Percentiles rank a stretch among this genome's conserved stretches.
Evolutionary conservation across 352 stramenopile species (phyloP).

Genomic region (Blastocystis sp.): DNA sequence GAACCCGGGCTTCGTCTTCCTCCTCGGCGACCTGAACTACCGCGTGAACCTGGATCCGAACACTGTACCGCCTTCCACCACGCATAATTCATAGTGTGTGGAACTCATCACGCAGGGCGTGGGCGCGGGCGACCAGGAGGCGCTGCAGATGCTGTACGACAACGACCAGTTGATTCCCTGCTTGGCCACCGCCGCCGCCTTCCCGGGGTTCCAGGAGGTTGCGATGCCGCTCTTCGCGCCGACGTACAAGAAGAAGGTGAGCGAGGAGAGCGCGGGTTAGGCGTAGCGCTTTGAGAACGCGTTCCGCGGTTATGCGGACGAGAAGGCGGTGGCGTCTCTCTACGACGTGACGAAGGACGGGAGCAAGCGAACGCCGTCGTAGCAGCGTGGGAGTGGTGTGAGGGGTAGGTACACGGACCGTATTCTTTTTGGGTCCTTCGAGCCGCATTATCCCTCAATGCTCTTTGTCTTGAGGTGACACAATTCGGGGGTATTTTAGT

Average conservation of each 20-base stretch:
- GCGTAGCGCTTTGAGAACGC: not conserved
- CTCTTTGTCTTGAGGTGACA: constrained; percentile 48
- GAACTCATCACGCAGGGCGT: constrained; percentile 46
- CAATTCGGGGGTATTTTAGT: not conserved
- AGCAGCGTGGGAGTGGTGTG: not conserved
- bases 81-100: constrained; percentile 6
- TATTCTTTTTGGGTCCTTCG: constrained; percentile 58
- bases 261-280: not conserved
- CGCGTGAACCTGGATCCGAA: constrained; percentile 11
- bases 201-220: constrained; percentile 72
- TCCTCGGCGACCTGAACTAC: constrained; percentile 70
- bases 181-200: constrained; percentile 53
- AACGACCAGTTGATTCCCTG: constrained; percentile 65
- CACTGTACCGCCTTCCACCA: not conserved
- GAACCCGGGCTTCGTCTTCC: constrained; percentile 14
- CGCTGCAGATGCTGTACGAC: constrained; percentile 16
- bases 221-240: constrained; percentile 50
- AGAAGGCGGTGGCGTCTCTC: constrained; percentile 2
- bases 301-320: not conserved
- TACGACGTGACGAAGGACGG: constrained; percentile 71
- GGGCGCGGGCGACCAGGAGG: constrained; percentile 18
- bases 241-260: constrained; percentile 69
- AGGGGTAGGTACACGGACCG: constrained; percentile 67
- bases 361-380: constrained; percentile 58
- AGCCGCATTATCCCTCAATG: constrained; percentile 22